Base-by-base conservation (phyloP, 208 protist species). In the Leishmania guyanensis region DNA sequence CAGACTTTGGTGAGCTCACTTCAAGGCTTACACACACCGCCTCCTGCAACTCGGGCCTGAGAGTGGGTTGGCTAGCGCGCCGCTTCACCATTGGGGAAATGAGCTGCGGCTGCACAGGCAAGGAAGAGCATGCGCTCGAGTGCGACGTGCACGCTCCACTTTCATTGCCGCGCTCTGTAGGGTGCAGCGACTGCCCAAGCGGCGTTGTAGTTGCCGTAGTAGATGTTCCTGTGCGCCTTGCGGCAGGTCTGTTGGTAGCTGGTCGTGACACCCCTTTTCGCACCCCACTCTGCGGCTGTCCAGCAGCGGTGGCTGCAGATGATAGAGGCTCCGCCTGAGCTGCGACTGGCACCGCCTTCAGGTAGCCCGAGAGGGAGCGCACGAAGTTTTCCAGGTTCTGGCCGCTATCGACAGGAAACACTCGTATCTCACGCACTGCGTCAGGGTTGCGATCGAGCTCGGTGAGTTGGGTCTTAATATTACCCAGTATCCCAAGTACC, bases 371-470 rank as follows among this genome's bases (percentile, higher is more conserved):
- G 36, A 86, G 75, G 36, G 78, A 75, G n/a, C 86, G 82, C 54
- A 89, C 77, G 17, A 87, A 53, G 16, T 84, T 75, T 43, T 90
- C 84, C 16, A 90, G 68, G 17, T 79, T 29, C 36, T 82, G 77
- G 36, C 64, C 72, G 65, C 62, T 51, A 66, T 81, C 73, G 4
- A 82, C 73, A 14, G 81, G 83, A 20, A 89, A 83, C 17, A 88
- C 75, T n/a, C 78, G 64, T 43, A 89, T 70, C 33, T 85, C 81
- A 0, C 79, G 83, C 71, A 33, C 48, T 46, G 71, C 36, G 4
- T 68, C 6, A 39, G 75, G 74, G 16, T 79, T 68, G 8, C 29
- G 64, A 10, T 65, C 46, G 22, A 84, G 26, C 29, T 84, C 82
- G 29, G 26, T 51, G 39, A 90, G 75, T 58, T 85, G 79, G 50